A percentile compares a stretch with the other conserved stretches of the same genome.
Evolutionary conservation across 306 rosid genomes (phyloP).

Genomic region (Hippophae gyantsensis): DNA sequence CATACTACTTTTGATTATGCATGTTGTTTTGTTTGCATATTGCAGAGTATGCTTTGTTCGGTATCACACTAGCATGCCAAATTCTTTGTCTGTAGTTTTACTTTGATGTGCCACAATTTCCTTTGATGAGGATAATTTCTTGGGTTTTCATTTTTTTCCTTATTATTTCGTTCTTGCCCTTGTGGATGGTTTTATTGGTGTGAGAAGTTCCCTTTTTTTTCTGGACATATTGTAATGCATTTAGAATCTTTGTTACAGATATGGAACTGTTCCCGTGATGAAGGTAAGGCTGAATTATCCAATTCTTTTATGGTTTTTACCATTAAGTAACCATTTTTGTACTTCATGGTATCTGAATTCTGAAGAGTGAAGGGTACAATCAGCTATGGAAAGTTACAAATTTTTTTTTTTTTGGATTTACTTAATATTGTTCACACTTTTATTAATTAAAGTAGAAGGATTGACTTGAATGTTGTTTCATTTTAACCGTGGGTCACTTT

Average conservation of each 20-base stretch:
- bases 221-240: slow-evolving; percentile 30
- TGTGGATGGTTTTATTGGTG: neutral
- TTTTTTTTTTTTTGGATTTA: too few relatives aligned
- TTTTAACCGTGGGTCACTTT: too few relatives aligned
- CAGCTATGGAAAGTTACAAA: too few relatives aligned
- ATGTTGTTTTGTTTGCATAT: too few relatives aligned
- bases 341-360: neutral
- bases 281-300: slow-evolving; percentile 41
- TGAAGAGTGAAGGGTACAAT: too few relatives aligned
- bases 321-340: neutral
- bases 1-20: too few relatives aligned
- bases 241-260: slow-evolving; percentile 56
- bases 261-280: slow-evolving; percentile 95
- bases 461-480: too few relatives aligned
- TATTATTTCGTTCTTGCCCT: neutral
- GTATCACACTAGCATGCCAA: neutral
- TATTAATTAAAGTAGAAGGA: too few relatives aligned
- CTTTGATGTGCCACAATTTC: neutral
- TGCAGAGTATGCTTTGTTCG: too few relatives aligned
- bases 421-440: too few relatives aligned
- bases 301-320: slow-evolving; percentile 1
- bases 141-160: neutral
- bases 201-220: slow-evolving; percentile 1
- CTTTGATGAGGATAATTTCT: neutral
- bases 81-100: neutral